These are phyloP conservation scores for Azolla pinnata DNA, from an alignment of 75 land plant genomes.

Conservation along the genomic window DNA sequence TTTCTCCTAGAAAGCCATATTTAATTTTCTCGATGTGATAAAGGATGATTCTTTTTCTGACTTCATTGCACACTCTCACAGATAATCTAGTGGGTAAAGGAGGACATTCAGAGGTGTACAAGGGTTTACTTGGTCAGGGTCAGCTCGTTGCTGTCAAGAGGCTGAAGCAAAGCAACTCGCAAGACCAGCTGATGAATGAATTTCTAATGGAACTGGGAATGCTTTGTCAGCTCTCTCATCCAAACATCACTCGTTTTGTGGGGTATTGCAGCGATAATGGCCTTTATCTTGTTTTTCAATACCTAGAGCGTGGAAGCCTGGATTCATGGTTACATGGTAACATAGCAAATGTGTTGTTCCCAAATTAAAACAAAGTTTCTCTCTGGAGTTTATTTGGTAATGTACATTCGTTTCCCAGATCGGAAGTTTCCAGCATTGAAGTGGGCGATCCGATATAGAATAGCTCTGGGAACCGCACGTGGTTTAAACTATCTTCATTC, in stretches of 20 bases:
- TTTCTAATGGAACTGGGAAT: constrained; percentile 85
- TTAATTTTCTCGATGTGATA: not conserved
- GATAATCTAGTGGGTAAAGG: constrained; percentile 74
- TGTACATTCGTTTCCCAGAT: not conserved
- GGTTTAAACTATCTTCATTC: constrained; percentile 69
- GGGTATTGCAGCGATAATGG: constrained; percentile 75
- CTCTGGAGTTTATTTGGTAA: not conserved
- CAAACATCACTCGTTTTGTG: constrained; percentile 58
- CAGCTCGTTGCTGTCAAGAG: constrained; percentile 76
- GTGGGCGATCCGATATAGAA: constrained; percentile 37
- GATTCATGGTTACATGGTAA: constrained; percentile 65
- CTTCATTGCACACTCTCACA: no score
- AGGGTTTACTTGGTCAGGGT: constrained; percentile 54
- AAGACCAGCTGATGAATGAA: constrained; percentile 39
- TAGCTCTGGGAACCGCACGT: constrained; percentile 54
- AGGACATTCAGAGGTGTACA: constrained; percentile 81
- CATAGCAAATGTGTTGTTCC: not conserved
- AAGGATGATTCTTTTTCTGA: no score
- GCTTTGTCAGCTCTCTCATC: constrained; percentile 68
- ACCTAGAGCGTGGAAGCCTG: constrained; percentile 67
- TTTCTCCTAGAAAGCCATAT: not conserved
- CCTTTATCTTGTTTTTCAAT: constrained; percentile 57
- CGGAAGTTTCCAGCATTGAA: constrained; percentile 2
- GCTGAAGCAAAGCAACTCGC: constrained; percentile 40
- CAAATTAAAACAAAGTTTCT: not conserved